Evolutionary conservation across 83 land plant species (phyloP).

Genomic region (Picea abies): DNA sequence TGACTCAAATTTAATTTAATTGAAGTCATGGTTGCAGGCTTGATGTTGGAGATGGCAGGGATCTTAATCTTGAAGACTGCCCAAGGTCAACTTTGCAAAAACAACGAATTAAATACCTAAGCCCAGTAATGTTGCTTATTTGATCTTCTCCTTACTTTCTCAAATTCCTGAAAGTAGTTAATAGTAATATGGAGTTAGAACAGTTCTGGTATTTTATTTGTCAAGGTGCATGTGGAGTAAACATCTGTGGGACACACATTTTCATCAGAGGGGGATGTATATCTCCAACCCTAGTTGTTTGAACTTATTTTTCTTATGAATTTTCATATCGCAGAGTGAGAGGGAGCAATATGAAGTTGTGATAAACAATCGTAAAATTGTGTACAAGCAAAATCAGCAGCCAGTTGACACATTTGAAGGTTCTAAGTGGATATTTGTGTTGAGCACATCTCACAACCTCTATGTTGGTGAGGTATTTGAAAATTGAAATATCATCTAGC

Average conservation of each 20-base stretch:
- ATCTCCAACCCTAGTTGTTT: too few species aligned
- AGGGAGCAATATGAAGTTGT: slow-evolving; percentile 77
- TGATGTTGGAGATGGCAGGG: slow-evolving; percentile 95
- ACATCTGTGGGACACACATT: too few species aligned
- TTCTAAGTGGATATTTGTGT: slow-evolving; percentile 81
- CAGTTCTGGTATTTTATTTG: background rate
- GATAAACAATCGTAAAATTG: slow-evolving; percentile 57
- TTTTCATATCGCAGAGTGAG: slow-evolving; percentile 48
- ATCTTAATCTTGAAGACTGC: slow-evolving; percentile 72
- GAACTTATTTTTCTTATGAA: too few species aligned
- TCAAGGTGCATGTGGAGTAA: too few species aligned
- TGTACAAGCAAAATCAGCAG: slow-evolving; percentile 42
- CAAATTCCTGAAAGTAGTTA: too few species aligned
- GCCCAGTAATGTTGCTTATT: slow-evolving; percentile 57
- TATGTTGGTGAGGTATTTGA: slow-evolving; percentile 62
- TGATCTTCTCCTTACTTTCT: too few species aligned
- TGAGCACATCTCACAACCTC: slow-evolving; percentile 61
- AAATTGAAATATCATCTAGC: background rate
- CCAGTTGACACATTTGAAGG: slow-evolving; percentile 48
- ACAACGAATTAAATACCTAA: slow-evolving; percentile 89
- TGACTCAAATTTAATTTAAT: too few species aligned
- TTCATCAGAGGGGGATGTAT: too few species aligned
- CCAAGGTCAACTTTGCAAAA: slow-evolving; percentile 74
- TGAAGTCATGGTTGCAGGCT: slow-evolving; percentile 59
- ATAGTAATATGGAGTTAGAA: background rate